A percentile compares a stretch with the other conserved stretches of the same genome.
These are phyloP conservation scores for Wilcoxina mikolae DNA, from an alignment of 495 filamentous ascomycete genomes.

Conservation along the genomic window DNA sequence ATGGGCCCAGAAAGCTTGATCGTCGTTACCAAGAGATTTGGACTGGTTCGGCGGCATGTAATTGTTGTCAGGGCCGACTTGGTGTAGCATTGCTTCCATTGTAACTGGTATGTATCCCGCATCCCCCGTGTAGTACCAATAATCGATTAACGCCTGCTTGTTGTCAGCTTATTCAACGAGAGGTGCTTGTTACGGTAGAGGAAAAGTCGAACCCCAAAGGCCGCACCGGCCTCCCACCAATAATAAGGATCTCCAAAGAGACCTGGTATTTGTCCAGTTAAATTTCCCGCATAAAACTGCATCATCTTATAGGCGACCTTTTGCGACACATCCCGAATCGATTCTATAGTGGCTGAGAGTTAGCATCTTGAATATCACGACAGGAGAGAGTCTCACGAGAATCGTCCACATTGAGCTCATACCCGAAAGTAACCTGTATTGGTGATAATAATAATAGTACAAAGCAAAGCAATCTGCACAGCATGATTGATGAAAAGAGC, in stretches of 20 bases:
- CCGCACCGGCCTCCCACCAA: conserved; percentile 58
- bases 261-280: conserved; percentile 47
- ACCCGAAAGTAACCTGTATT: background rate
- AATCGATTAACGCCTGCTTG: conserved; percentile 49
- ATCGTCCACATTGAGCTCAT: conserved; percentile 3
- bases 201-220: conserved; percentile 19
- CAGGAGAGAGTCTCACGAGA: background rate
- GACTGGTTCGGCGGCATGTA: conserved; percentile 77
- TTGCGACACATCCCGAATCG: conserved; percentile 47
- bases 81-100: conserved; percentile 51
- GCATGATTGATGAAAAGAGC: background rate
- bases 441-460: background rate
- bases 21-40: conserved; percentile 57
- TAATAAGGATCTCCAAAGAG: conserved; percentile 39
- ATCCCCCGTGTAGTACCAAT: conserved; percentile 72
- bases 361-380: background rate
- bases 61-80: conserved; percentile 49
- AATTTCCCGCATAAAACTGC: conserved; percentile 51
- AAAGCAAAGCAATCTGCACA: background rate
- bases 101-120: conserved; percentile 54
- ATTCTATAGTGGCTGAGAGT: conserved; percentile 35
- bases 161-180: background rate
- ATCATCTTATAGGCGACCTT: conserved; percentile 49
- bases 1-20: conserved; percentile 75
- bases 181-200: background rate